Evolutionary conservation across 352 stramenopile genomes (phyloP).

Genomic region (Phytophthora pseudosyringae): DNA sequence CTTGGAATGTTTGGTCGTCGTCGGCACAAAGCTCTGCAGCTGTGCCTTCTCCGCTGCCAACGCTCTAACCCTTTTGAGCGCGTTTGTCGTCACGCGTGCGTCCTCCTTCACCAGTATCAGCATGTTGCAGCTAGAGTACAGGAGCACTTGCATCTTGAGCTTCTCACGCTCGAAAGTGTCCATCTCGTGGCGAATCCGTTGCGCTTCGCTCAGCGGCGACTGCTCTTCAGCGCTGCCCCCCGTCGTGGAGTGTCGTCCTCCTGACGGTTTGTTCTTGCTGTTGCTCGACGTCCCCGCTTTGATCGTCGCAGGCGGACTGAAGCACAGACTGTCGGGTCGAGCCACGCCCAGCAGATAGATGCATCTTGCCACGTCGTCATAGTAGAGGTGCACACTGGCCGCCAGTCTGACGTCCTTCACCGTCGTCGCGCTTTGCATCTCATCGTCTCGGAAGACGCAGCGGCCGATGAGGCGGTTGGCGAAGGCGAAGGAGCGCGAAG

Average conservation of each 20-base stretch:
- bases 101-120: slow-evolving; percentile 59
- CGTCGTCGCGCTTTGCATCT: slow-evolving; percentile 32
- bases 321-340: slow-evolving; percentile 47
- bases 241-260: slow-evolving; percentile 9
- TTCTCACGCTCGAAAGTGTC: slow-evolving; percentile 50
- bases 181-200: slow-evolving; percentile 24
- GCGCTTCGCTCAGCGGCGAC: slow-evolving; percentile 15
- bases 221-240: slow-evolving; percentile 19
- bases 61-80: slow-evolving; percentile 56
- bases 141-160: slow-evolving; percentile 71
- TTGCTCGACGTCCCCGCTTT: slow-evolving; percentile 15
- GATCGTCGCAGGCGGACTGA: slow-evolving; percentile 16
- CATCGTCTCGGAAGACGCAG: slow-evolving; percentile 48
- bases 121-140: slow-evolving; percentile 66
- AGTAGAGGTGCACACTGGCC: slow-evolving; percentile 65
- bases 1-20: slow-evolving; percentile 50
- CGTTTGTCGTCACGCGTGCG: slow-evolving; percentile 43
- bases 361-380: slow-evolving; percentile 51
- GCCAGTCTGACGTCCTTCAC: slow-evolving; percentile 32
- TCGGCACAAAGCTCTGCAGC: slow-evolving; percentile 42
- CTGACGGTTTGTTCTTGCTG: slow-evolving; percentile 15
- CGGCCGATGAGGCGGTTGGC: slow-evolving; percentile 71
- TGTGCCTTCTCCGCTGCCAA: slow-evolving; percentile 66
- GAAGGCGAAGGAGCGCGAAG: slow-evolving; percentile 47
- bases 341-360: slow-evolving; percentile 64